A percentile compares a stretch with the other conserved stretches of the same genome.
Conservation (phyloP, 139 green algal species). For the Closterium sp. region DNA sequence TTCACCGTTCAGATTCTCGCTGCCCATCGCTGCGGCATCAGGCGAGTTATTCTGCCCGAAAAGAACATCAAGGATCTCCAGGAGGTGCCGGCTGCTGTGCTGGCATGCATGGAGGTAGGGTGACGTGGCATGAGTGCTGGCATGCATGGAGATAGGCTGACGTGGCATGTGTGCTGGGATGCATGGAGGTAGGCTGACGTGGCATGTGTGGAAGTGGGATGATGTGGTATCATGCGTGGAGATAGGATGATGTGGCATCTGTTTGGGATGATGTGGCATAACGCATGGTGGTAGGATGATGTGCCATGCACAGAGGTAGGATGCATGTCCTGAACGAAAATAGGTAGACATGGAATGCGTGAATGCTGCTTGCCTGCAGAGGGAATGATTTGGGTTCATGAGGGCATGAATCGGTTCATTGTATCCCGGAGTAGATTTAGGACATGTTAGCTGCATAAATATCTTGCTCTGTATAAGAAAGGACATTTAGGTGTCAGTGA, state of each 20-base stretch:
- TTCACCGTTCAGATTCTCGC: slow-evolving; percentile 32
- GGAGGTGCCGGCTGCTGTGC: slow-evolving; percentile 43
- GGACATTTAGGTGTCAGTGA: too few species aligned
- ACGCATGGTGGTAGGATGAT: too few species aligned
- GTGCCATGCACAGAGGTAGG: too few species aligned
- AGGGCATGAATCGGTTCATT: too few species aligned
- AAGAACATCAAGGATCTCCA: slow-evolving; percentile 49
- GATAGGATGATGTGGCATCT: background rate
- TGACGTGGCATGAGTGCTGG: background rate
- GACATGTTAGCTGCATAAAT: too few species aligned
- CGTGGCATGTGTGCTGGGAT: background rate
- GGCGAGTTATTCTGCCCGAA: slow-evolving; percentile 42
- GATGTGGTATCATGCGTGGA: background rate
- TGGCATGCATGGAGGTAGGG: slow-evolving; percentile 35
- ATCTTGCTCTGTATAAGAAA: too few species aligned
- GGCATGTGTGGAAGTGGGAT: too few species aligned
- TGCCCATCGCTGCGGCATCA: slow-evolving; percentile 57
- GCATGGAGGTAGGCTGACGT: too few species aligned
- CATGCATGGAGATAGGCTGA: background rate
- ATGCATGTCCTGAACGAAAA: too few species aligned
- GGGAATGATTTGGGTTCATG: too few species aligned
- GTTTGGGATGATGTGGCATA: background rate
- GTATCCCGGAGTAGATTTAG: too few species aligned
- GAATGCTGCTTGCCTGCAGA: background rate
- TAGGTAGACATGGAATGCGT: too few species aligned